Evolutionary conservation across 2,329 filamentous ascomycete genomes (phyloP), one percentile per base, ranked within the genome.

Genomic region (Arthroderma sp.): DNA sequence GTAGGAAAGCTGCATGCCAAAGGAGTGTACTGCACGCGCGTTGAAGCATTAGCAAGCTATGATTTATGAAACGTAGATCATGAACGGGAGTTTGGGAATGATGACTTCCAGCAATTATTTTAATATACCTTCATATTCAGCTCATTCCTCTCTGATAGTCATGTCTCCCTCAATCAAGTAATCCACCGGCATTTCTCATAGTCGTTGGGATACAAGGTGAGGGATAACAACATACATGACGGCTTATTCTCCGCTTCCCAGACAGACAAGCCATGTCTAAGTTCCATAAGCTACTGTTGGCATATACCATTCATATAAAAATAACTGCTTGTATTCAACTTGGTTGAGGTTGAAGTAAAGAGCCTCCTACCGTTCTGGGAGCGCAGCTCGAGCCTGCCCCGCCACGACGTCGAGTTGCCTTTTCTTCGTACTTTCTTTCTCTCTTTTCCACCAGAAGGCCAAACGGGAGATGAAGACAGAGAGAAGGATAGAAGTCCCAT

Each of bases 121-220:
- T 22, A 22, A 22, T 22, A 22, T 22, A 22, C 15, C 15, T 22
- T 22, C 15, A 22, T 22, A 22, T 22, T 22, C 15, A 22, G 15
- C 15, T 22, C 15, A 22, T 22, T 22, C 15, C 15, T 22, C 15
- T 22, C 15, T 22, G 15, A 22, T 22, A 3, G 15, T 36, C 50
- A 48, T 44, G 51, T 6, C 77, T 82, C 78, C 77, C 73, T 72
- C 75, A 68, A 79, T 82, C 75, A 78, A 82, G 81, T 81, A 79
- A 71, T 76, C 75, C 77, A 62, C 68, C 68, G 38, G 69, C 64
- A 64, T 65, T 56, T 22, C 53, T 61, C 51, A 65, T 79, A 73
- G 70, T 71, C 67, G 66, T 22, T 62, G 77, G 77, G 78, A 82
- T 81, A 82, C 77, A 82, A 78, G 72, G 74, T 72, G 67, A 75